These are phyloP conservation scores for Chamaenerion angustifolium DNA, from an alignment of 345 rosid species.

Conservation along the genomic window DNA sequence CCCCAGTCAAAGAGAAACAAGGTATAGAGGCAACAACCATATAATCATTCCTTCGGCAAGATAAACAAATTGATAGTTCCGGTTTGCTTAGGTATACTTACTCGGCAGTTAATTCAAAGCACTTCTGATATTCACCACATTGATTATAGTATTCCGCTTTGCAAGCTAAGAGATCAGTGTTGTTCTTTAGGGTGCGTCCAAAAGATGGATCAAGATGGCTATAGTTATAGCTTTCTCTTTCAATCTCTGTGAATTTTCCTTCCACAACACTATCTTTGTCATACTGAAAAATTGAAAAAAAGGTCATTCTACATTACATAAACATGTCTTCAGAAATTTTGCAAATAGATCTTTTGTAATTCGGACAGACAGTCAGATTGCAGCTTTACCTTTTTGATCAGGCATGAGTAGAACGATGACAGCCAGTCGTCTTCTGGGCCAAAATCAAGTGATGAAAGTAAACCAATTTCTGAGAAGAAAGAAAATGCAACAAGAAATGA, in stretches of 20 bases:
- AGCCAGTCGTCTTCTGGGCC: conserved; percentile 90
- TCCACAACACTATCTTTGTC: conserved; percentile 71
- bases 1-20: no score
- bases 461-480: conserved; percentile 36
- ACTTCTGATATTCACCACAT: conserved; percentile 86
- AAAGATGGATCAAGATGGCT: conserved; percentile 36
- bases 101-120: conserved; percentile 78
- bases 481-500: background rate
- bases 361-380: background rate
- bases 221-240: conserved; percentile 47
- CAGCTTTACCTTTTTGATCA: conserved; percentile 59
- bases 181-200: conserved; percentile 42
- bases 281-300: conserved; percentile 27
- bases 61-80: no score
- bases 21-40: no score
- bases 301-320: conserved; percentile 9
- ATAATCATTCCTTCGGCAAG: no score
- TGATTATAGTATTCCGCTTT: conserved; percentile 98
- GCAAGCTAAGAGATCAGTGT: conserved; percentile 80
- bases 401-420: conserved; percentile 84
- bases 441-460: conserved; percentile 72
- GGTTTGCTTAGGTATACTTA: conserved; percentile 23
- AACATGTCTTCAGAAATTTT: background rate
- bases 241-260: conserved; percentile 72
- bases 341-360: background rate